Evolutionary conservation across 257 asterid genomes (phyloP), one percentile per base, ranked within the genome.

Genomic region (Solanum ahanhuiri): DNA sequence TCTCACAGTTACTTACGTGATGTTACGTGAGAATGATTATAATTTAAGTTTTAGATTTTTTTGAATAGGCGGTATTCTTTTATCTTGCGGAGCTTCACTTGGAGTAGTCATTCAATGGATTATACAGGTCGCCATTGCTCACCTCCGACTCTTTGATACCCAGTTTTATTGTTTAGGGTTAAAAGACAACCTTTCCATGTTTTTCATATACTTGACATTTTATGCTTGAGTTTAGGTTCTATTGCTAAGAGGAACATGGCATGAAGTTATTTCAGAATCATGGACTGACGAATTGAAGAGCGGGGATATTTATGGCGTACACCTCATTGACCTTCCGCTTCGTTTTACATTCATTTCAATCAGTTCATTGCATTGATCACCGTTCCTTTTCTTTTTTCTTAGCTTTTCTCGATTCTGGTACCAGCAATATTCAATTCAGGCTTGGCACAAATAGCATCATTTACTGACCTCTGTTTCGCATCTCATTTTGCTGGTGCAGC

Each of bases 361-460:
- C 86, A 43, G 58, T 22, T 84, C 83, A 82, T 87, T 75, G 43
- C 81, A 64, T 85, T 72, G 15, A 87, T 72, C 84, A 86, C 82
- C 45, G 57, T 81, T 81, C 39, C 31, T 15, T 39, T 37, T 58
- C 0, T 82, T 86, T 73, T 48, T 15, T 79, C 86, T 79, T 86
- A 90, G 93, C 87, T 91, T 85, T 89, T 90, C 90, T 89, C 87
- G 33, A 35, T 91, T 88, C 85, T 90, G 87, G 86, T 91, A 86
- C 94, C 94, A 84, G 91, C 92, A 86, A 89, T 86, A 22, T 85
- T 88, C 79, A 87, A 85, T 88, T 91, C 92, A 39, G 91, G 94
- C 60, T 87, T 90, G 88, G 90, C 87, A 48, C 93, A 90, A 79
- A 89, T 90, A 86, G 93, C 92, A 82, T 90, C 92, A 87, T 90